These are phyloP conservation scores for Rhododendron vialii DNA, from an alignment of 148 eudicot genomes.

Conservation along the genomic window DNA sequence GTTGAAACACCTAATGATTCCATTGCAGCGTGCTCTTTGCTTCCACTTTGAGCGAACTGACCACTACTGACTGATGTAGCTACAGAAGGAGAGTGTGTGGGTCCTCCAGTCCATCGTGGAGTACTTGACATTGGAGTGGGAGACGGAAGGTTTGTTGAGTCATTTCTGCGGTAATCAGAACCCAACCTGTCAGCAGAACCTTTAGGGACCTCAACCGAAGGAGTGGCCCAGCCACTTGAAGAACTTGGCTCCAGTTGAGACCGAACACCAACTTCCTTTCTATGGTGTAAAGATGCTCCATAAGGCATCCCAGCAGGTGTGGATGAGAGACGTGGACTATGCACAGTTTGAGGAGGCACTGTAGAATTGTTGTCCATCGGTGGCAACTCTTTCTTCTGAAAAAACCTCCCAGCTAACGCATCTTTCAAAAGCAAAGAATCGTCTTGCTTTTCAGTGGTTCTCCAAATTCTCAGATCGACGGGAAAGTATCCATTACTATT, in stretches of 20 bases:
- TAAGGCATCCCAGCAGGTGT: slow-evolving; percentile 16
- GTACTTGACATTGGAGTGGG: slow-evolving; percentile 58
- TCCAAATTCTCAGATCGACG: slow-evolving; percentile 70
- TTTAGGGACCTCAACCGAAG: slow-evolving; percentile 35
- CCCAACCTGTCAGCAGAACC: slow-evolving; percentile 26
- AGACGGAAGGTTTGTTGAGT: slow-evolving; percentile 56
- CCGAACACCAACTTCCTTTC: slow-evolving; percentile 6
- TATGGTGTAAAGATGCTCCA: slow-evolving; percentile 15
- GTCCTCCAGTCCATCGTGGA: slow-evolving; percentile 31
- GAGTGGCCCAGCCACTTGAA: slow-evolving; percentile 18
- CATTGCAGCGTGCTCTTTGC: slow-evolving; percentile 23
- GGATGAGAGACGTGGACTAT: slow-evolving; percentile 16
- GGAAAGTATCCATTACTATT: slow-evolving; percentile 87
- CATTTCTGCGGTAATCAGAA: slow-evolving; percentile 31
- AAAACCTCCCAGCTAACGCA: slow-evolving; percentile 65
- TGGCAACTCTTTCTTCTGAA: slow-evolving; percentile 35
- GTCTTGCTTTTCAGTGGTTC: slow-evolving; percentile 45
- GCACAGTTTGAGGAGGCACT: slow-evolving; percentile 14
- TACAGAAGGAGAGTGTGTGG: slow-evolving; percentile 43
- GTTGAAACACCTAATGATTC: slow-evolving; percentile 15
- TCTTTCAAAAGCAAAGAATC: slow-evolving; percentile 66
- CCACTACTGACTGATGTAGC: slow-evolving; percentile 23
- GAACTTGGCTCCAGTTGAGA: slow-evolving; percentile 5
- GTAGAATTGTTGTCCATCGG: background rate
- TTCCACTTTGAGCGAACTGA: slow-evolving; percentile 24